Conservation (phyloP, 345 rosid genomes). For the Raphanus raphanistrum region DNA sequence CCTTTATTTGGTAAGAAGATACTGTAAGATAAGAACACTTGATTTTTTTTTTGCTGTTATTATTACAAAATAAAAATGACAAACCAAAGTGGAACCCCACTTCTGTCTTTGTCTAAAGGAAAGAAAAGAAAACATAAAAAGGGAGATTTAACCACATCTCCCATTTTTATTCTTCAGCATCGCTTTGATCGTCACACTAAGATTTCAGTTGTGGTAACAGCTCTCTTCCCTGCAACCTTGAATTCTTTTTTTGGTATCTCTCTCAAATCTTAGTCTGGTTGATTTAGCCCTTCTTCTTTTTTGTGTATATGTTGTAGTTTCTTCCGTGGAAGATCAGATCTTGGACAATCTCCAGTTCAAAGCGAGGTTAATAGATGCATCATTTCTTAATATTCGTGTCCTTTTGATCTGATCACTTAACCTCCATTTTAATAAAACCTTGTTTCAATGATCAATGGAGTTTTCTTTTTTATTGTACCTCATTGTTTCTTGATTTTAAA, state of each 20-base stretch:
- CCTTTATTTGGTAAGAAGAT: slow-evolving; percentile 17
- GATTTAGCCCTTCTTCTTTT: neutral
- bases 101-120: slow-evolving; percentile 13
- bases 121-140: neutral
- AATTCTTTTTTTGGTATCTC: neutral
- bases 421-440: too few species aligned
- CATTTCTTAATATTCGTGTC: neutral
- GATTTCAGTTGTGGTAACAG: too few species aligned
- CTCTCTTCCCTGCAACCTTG: neutral
- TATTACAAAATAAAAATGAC: slow-evolving; percentile 22
- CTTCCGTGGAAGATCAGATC: slow-evolving; percentile 10
- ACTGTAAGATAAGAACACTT: neutral
- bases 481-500: neutral
- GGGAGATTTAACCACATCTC: slow-evolving; percentile 3
- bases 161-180: neutral
- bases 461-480: neutral
- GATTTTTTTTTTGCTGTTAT: neutral
- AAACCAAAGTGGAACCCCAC: slow-evolving; percentile 39
- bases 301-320: neutral
- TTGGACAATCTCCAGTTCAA: neutral
- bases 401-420: neutral
- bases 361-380: slow-evolving; percentile 28
- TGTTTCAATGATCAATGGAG: too few species aligned
- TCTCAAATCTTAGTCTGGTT: neutral
- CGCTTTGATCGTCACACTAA: neutral